These are phyloP conservation scores for Lactarius akahatsu DNA, from an alignment of 768 basidiomycete genomes.

Conservation along the genomic window DNA sequence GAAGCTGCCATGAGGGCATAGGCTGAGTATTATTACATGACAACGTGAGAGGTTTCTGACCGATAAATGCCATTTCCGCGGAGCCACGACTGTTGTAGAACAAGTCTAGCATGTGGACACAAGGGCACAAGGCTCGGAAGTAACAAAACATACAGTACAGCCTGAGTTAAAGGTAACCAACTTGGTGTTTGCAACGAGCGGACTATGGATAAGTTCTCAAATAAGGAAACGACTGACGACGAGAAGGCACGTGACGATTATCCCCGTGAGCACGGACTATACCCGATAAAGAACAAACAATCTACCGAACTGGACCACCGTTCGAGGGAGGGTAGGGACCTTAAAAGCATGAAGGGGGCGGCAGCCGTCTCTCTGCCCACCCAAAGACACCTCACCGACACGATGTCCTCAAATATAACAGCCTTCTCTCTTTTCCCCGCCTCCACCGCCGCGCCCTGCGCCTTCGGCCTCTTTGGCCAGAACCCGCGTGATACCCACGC, in stretches of 20 bases:
- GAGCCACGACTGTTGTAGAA: not conserved
- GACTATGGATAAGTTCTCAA: not conserved
- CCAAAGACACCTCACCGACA: not conserved
- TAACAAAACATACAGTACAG: not conserved
- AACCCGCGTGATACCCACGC: constrained; percentile 23
- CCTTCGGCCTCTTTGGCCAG: constrained; percentile 26
- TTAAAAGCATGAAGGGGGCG: not conserved
- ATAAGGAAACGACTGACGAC: not conserved
- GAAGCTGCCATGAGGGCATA: not conserved
- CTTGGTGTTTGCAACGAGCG: not conserved
- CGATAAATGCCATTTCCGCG: not conserved
- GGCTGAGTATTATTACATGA: not conserved
- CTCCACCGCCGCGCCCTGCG: constrained; percentile 19
- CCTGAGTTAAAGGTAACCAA: not conserved
- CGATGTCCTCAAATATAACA: constrained; percentile 9
- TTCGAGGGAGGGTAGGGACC: constrained; percentile 14
- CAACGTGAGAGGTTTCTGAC: not conserved
- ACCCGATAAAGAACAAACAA: constrained; percentile 28
- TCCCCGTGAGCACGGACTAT: not conserved
- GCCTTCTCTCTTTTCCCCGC: constrained; percentile 20
- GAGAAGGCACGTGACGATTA: not conserved
- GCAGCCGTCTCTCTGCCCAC: not conserved
- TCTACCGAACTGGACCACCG: constrained; percentile 4
- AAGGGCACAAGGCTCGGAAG: constrained; percentile 2
- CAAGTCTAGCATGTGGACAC: not conserved